Evolutionary conservation across 352 stramenopile species (phyloP), one percentile per base, ranked within the genome.

Genomic region (Pythium pectinolyticum): DNA sequence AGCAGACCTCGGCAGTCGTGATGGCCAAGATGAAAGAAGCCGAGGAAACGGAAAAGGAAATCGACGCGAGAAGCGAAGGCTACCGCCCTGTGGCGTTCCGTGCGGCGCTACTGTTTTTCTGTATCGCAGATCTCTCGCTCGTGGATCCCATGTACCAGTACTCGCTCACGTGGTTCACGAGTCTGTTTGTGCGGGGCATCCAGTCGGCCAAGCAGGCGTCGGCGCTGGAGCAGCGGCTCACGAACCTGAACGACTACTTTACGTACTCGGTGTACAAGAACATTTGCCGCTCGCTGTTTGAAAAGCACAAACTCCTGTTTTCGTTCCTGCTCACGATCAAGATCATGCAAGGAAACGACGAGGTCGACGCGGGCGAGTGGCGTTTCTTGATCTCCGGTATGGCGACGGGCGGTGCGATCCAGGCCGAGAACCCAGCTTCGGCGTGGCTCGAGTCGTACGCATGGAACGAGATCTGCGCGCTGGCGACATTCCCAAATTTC

Each of bases 261-360:
- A 98, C 92, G 14, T 97, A 97, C 64, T 97, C 92, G 7, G 78
- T 98, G 22, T 98, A 98, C 77, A 95, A 93, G 58, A 98, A 97
- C 62, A 85, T 98, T 41, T 98, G 93, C 58, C 80, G 92, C 2
- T 96, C 86, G 43, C 77, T 98, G 0, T 98, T 98, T 70, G 93
- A 98, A 53, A 92, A 95, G 63, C 89, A 98, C 75, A 98, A 98
- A 64, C 69, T 97, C 14, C 75, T 98, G 0, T 97, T 98, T 52
- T 97, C 88, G 11, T 98, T 98, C 74, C 50, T 98, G 37, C 66
- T 94, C 22, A 93, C 83, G 9, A 88, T 93, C 54, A 93, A 91
- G 72, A 94, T 96, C 52, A 87, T 96, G 74, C 81, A 97, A 48
- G 88, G 88, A n/a, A 81, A 84, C 60, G 54, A 88, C 48, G 74